Evolutionary conservation across 306 rosid genomes (phyloP), one percentile per base, ranked within the genome.

Genomic region (Begonia fuchsioides): DNA sequence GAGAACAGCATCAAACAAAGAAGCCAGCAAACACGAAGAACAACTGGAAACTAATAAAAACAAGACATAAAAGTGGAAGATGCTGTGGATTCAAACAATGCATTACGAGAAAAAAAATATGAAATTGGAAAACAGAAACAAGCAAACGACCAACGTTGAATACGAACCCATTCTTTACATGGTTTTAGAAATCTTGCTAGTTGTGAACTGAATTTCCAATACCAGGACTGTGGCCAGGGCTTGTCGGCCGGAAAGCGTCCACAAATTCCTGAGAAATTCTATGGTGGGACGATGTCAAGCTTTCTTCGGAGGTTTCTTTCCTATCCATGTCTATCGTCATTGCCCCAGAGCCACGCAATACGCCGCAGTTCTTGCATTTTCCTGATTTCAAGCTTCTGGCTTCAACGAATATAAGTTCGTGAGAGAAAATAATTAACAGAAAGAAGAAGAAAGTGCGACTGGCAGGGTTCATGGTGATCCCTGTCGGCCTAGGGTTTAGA

Each of bases 201-300:
- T 54, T 63, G 50, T 71, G 64, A 57, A 76, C 16, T 44, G 81
- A 63, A 63, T 82, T 93, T 2, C 96, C 96, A 32, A 76, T 79
- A 5, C 96, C 88, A 0, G 95, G 96, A 44, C 90, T 81, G 35
- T 81, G 80, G 7, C 95, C 93, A 1, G 93, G 87, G 12, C 59
- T 59, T 9, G 87, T 80, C 10, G 93, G 84, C 43, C 92, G 68
- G 50, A 80, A 84, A 52, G 92, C 79, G 26, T 68, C 85, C 11
- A 56, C 76, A 57, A 51, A 54, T 16, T 71, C 82, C 9, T 15
- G 32, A 13, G 71, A 12, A 16, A 12, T 59, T 54, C 44, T 17
- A 20, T 16, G 65, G 51, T 40, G 39, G 15, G 62, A 51, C 60
- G 51, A 43, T 50, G 54, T 50, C 39, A 13, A 12, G 11, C 12